Conservation (phyloP, 805 yeast genomes). For the Tetrapisispora phaffii region DNA sequence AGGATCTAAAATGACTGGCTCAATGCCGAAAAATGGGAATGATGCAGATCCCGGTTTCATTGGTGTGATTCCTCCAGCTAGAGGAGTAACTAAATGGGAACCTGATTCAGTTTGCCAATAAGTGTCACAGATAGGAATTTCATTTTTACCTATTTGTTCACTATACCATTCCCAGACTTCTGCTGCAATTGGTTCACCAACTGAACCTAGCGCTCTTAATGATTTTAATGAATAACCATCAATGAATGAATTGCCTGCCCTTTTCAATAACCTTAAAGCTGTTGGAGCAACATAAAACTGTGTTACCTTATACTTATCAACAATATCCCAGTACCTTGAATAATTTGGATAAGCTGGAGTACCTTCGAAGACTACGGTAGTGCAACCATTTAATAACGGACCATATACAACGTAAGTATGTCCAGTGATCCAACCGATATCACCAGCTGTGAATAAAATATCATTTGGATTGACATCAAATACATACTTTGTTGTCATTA, state of each 20-base stretch:
- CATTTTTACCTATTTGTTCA: slow-evolving; percentile 57
- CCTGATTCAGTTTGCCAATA: slow-evolving; percentile 90
- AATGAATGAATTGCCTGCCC: slow-evolving; percentile 59
- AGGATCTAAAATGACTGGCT: slow-evolving; percentile 65
- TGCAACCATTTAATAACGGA: slow-evolving; percentile 64
- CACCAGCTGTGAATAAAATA: slow-evolving; percentile 76
- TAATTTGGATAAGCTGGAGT: slow-evolving; percentile 79
- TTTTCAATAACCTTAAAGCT: slow-evolving; percentile 64
- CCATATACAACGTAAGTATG: slow-evolving; percentile 79
- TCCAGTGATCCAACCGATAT: slow-evolving; percentile 88
- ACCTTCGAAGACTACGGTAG: slow-evolving; percentile 76
- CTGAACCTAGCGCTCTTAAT: slow-evolving; percentile 66
- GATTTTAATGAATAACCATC: slow-evolving; percentile 53
- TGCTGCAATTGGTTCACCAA: slow-evolving; percentile 79
- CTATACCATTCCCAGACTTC: slow-evolving; percentile 85
- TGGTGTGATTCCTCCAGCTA: slow-evolving; percentile 68
- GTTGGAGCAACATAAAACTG: slow-evolving; percentile 84
- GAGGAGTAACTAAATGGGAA: slow-evolving; percentile 66
- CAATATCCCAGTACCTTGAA: slow-evolving; percentile 73
- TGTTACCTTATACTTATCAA: slow-evolving; percentile 59
- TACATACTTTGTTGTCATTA: slow-evolving; percentile 61
- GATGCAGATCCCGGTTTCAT: slow-evolving; percentile 82
- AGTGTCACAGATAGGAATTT: slow-evolving; percentile 69
- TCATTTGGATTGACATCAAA: slow-evolving; percentile 72
- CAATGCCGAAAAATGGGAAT: slow-evolving; percentile 75